Percentiles rank a stretch among this genome's conserved stretches.
Evolutionary conservation across 768 basidiomycete genomes (phyloP).

Genomic region (Lentinula guzmanii): DNA sequence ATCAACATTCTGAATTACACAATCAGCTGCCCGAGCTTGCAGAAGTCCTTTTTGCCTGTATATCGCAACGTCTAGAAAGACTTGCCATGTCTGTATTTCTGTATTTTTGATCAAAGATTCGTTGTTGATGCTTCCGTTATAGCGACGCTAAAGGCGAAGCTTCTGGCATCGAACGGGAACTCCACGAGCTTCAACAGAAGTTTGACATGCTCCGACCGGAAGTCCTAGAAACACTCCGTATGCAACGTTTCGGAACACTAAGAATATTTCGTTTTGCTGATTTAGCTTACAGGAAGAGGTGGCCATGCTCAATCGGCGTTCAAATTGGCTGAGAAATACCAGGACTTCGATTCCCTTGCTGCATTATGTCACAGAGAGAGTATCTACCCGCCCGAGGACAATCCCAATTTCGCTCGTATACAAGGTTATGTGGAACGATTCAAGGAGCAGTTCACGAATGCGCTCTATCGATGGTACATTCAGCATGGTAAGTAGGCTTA

Average conservation of each 20-base stretch:
- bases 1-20: constrained; percentile 29
- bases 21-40: constrained; percentile 64
- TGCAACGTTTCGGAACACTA: constrained; percentile 17
- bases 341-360: constrained; percentile 82
- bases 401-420: constrained; percentile 58
- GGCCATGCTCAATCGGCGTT: constrained; percentile 70
- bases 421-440: constrained; percentile 72
- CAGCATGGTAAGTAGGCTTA: constrained; percentile 58
- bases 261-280: not conserved
- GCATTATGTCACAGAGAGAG: constrained; percentile 69
- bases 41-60: constrained; percentile 53
- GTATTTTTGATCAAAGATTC: not conserved
- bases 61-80: constrained; percentile 68
- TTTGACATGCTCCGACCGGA: constrained; percentile 72
- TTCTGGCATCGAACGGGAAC: constrained; percentile 47
- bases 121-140: not conserved
- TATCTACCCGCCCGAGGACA: constrained; percentile 58
- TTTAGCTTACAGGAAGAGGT: constrained; percentile 43
- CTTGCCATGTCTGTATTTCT: constrained; percentile 41
- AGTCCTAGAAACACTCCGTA: constrained; percentile 76
- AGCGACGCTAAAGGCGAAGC: constrained; percentile 44
- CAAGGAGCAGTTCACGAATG: constrained; percentile 78
- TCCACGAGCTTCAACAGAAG: constrained; percentile 52
- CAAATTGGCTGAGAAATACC: constrained; percentile 77
- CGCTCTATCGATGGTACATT: constrained; percentile 91